Percentiles rank a stretch among this genome's conserved stretches.
These are phyloP conservation scores for Chytriomyces sp. DNA, from an alignment of 192 early-diverging fungal species.

Conservation along the genomic window DNA sequence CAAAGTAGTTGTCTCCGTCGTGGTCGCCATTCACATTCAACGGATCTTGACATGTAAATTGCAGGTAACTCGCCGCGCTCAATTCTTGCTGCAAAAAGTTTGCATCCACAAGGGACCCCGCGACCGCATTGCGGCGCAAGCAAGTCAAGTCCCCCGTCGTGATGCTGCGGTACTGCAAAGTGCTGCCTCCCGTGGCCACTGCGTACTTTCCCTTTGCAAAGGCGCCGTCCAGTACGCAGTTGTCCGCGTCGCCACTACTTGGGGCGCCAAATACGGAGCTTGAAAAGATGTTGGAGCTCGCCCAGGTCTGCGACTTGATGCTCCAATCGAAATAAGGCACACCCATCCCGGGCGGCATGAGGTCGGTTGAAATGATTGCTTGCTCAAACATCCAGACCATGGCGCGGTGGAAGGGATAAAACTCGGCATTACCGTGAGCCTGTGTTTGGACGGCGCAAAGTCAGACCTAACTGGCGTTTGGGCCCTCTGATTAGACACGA, in stretches of 20 bases:
- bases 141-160: background rate
- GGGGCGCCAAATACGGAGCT: background rate
- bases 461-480: background rate
- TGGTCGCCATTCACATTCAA: too few relatives aligned
- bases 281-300: background rate
- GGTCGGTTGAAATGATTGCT: background rate
- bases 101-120: background rate
- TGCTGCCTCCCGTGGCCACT: background rate
- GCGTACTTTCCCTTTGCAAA: background rate
- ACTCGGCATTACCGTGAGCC: conserved; percentile 4
- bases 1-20: background rate
- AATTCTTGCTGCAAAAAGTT: background rate
- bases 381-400: background rate
- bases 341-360: background rate
- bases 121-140: background rate
- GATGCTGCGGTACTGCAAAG: background rate
- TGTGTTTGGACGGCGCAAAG: background rate
- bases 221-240: background rate
- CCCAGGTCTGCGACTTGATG: conserved; percentile 8
- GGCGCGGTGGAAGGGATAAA: background rate
- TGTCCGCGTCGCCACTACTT: background rate
- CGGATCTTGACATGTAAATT: background rate
- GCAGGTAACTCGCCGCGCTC: background rate
- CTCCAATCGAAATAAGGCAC: conserved; percentile 1
- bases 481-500: background rate